A percentile compares a stretch with the other conserved stretches of the same genome.
These are phyloP conservation scores for Syzygium aromaticum DNA, from an alignment of 345 rosid genomes.

Conservation along the genomic window DNA sequence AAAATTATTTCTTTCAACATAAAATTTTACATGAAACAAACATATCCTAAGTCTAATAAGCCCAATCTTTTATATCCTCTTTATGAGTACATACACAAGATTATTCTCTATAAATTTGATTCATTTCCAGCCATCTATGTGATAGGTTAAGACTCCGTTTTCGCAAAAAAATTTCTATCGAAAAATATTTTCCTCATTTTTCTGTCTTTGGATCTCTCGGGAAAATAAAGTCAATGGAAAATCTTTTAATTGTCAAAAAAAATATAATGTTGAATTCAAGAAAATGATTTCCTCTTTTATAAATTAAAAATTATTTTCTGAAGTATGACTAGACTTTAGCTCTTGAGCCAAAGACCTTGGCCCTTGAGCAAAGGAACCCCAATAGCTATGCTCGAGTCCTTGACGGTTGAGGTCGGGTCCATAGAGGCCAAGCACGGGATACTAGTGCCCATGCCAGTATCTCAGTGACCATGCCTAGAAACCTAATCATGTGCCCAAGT, in stretches of 20 bases:
- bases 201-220: rapidly evolving
- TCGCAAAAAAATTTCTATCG: rapidly evolving
- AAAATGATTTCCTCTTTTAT: no score
- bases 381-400: rapidly evolving
- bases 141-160: rapidly evolving
- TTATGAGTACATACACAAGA: background rate
- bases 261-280: background rate
- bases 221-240: background rate
- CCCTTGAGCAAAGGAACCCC: rapidly evolving
- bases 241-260: background rate
- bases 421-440: no score
- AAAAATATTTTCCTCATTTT: background rate
- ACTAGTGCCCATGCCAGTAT: no score
- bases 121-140: background rate
- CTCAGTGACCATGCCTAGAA: no score
- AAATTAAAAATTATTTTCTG: no score
- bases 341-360: rapidly evolving
- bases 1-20: no score
- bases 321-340: background rate
- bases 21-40: background rate
- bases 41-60: background rate
- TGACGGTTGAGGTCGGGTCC: rapidly evolving
- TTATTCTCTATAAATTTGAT: background rate
- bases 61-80: background rate
- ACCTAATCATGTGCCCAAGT: no score